Evolutionary conservation across 441 rosid genomes (phyloP), one percentile per base, ranked within the genome.

Genomic region (Arabidopsis lyrata): DNA sequence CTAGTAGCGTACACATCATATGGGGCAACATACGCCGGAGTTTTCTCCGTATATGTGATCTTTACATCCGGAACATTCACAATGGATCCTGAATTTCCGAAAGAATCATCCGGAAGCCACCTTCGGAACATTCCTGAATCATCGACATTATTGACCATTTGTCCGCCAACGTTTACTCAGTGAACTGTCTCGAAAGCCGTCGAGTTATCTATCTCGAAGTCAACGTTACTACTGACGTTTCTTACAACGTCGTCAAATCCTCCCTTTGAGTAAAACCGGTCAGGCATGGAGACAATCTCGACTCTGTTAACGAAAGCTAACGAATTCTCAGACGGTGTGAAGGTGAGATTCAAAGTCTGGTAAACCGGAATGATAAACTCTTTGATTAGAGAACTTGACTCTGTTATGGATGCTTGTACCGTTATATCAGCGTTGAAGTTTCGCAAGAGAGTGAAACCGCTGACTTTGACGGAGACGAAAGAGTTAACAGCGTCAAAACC

Each of bases 261-360:
- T 2, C 63, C 74, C 1, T 70, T 73, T 45, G 77, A 58, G 55
- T 74, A 82, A 12, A 86, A 64, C 64, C 79, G 42, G 3, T 48
- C 42, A 0, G 88, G 88, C 73, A 78, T 80, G 24, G 82, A 78
- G 0, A 82, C 70, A 15, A 87, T 53, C 71, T 89, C 90, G n/a
- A 84, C 62, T 6, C 90, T 90, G 14, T 86, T 89, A 44, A 87
- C 55, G 13, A 86, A 86, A 10, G 86, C 90, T 18, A 57, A 80
- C 3, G 86, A 74, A 2, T 53, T 63, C 0, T 22, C 1, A 48
- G 59, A 69, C 5, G 86, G 88, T 13, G 0, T 52, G 57, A 83
- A 81, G 0, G 79, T 78, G 55, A 83, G 36, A 44, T 68, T 81
- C 0, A 80, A 10, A 1, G 2, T 39, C 7, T 44, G 68, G 20